Conservation (phyloP, 495 filamentous ascomycete genomes). For the Platismatia glauca region DNA sequence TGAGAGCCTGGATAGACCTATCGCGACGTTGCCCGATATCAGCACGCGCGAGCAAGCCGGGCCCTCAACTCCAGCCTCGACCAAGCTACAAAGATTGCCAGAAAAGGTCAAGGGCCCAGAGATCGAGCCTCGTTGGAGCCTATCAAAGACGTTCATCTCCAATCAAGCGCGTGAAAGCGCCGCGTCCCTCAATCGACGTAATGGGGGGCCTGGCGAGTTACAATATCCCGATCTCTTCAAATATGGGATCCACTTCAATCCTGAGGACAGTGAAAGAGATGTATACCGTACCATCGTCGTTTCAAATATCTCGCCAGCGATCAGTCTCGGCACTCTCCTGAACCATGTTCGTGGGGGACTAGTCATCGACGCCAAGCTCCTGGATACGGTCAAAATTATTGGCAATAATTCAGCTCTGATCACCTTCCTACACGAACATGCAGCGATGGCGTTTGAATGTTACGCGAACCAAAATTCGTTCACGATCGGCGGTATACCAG, state of each 20-base stretch:
- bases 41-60: background rate
- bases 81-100: background rate
- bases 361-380: constrained; percentile 9
- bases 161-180: background rate
- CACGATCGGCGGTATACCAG: background rate
- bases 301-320: background rate
- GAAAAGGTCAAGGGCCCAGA: background rate
- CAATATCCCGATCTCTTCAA: constrained; percentile 9
- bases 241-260: constrained; percentile 16
- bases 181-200: background rate
- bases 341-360: constrained; percentile 15
- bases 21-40: too few species aligned
- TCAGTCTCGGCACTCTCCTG: constrained; percentile 6
- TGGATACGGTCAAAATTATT: constrained; percentile 11
- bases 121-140: background rate
- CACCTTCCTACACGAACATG: constrained; percentile 15
- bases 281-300: constrained; percentile 20
- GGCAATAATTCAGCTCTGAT: constrained; percentile 14
- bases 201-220: background rate
- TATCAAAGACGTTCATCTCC: background rate
- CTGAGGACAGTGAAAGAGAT: background rate
- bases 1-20: too few species aligned
- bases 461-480: constrained; percentile 5
- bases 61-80: too few species aligned
- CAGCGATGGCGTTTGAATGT: constrained; percentile 8